A percentile compares a stretch with the other conserved stretches of the same genome.
These are phyloP conservation scores for Rhizophlyctis rosea DNA, from an alignment of 192 early-diverging fungal genomes.

Conservation along the genomic window DNA sequence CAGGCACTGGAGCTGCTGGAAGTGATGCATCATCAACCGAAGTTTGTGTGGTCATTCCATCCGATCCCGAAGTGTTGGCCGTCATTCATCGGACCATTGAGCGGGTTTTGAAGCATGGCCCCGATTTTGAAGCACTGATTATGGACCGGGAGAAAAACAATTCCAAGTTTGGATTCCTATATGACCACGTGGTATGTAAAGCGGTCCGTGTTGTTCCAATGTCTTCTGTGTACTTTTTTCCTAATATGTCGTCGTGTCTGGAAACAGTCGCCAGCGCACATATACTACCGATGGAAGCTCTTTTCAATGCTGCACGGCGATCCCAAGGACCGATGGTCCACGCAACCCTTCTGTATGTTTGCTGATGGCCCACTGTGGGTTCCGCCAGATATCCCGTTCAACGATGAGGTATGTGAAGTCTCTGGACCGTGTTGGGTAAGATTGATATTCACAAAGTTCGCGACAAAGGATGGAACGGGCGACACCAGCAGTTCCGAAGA, in stretches of 20 bases:
- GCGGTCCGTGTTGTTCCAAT: background rate
- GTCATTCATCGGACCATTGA: conserved; percentile 85
- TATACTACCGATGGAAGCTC: conserved; percentile 90
- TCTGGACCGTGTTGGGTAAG: background rate
- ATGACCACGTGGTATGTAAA: conserved; percentile 61
- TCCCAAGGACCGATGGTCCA: conserved; percentile 64
- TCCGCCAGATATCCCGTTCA: conserved; percentile 72
- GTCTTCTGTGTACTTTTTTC: too few relatives aligned
- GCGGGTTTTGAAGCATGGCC: conserved; percentile 71
- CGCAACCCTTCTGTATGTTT: conserved; percentile 83
- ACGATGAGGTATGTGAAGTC: conserved; percentile 53
- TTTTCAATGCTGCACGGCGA: conserved; percentile 88
- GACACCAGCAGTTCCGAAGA: conserved; percentile 20
- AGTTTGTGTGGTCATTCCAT: conserved; percentile 63
- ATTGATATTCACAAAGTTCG: conserved; percentile 3
- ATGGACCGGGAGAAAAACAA: conserved; percentile 64
- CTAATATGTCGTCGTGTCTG: background rate
- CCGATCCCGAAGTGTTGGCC: conserved; percentile 44
- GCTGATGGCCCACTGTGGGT: conserved; percentile 79
- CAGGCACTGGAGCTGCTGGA: too few relatives aligned
- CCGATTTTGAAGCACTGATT: conserved; percentile 68
- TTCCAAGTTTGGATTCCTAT: conserved; percentile 68
- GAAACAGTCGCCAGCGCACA: conserved; percentile 64
- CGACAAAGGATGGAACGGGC: conserved; percentile 4
- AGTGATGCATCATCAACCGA: too few relatives aligned